Conservation (phyloP, 2,329 filamentous ascomycete genomes). For the Talaromyces sp. region DNA sequence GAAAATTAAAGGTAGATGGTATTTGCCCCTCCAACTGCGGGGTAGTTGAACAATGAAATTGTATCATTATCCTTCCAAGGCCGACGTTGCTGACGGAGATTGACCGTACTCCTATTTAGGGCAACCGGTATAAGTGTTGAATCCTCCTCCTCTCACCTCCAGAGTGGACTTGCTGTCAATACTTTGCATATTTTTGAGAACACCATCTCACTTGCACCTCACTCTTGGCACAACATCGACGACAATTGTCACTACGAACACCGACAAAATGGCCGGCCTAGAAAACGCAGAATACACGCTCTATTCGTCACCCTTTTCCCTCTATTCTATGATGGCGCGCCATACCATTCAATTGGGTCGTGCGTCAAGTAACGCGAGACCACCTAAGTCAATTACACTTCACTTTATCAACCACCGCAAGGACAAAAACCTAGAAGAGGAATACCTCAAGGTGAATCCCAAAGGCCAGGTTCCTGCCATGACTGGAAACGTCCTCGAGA, state of each 20-base stretch:
- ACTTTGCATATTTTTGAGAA: not conserved
- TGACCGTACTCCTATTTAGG: not conserved
- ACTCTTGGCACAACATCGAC: not conserved
- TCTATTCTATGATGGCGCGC: constrained; percentile 18
- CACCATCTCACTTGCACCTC: not conserved
- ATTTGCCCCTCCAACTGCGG: constrained; percentile 4
- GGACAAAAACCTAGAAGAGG: constrained; percentile 2
- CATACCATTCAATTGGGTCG: constrained; percentile 13
- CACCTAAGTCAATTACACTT: not conserved
- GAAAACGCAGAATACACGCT: constrained; percentile 16
- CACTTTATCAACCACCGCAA: constrained; percentile 8
- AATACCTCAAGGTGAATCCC: constrained; percentile 14
- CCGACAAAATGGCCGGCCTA: not conserved
- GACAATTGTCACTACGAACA: not conserved
- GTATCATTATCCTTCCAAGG: too few species aligned
- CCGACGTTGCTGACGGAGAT: not conserved
- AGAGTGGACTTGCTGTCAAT: too few species aligned
- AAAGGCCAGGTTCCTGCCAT: constrained; percentile 17
- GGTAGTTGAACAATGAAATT: not conserved
- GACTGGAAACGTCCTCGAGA: constrained; percentile 15
- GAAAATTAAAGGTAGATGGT: not conserved
- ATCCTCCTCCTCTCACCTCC: too few species aligned
- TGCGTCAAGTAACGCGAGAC: not conserved
- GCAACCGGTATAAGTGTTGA: not conserved
- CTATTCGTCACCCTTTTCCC: constrained; percentile 15